phyloP scores from a whole-genome alignment of 306 rosid species.

The Argentina anserina region DNA sequence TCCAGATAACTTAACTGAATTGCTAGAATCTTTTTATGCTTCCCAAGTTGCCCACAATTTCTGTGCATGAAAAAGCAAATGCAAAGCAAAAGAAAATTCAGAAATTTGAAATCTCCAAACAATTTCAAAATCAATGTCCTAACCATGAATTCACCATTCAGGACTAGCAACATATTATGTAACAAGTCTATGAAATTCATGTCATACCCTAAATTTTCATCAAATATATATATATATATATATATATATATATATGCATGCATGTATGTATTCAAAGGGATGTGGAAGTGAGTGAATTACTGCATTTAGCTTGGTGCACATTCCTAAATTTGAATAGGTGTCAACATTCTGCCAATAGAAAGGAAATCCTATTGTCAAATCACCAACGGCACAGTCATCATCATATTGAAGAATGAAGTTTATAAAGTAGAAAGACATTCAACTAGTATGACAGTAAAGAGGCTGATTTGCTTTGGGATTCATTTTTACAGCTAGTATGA shows the following conservation, averaged over 20 bases:
- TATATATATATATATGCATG: background rate
- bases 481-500: background rate
- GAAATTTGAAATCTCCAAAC: background rate
- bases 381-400: background rate
- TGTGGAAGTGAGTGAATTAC: background rate
- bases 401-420: background rate
- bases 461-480: background rate
- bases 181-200: background rate
- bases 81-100: background rate
- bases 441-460: background rate
- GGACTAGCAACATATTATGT: background rate
- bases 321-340: background rate
- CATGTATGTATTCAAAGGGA: background rate
- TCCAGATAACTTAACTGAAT: constrained; percentile 13
- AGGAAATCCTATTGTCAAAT: background rate
- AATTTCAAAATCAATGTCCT: background rate
- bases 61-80: constrained; percentile 7
- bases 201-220: background rate
- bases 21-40: background rate
- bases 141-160: background rate
- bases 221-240: background rate
- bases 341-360: background rate
- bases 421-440: background rate
- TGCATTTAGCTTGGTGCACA: background rate
- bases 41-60: background rate